Base-by-base conservation (phyloP, 345 rosid genomes). In the Acer campestre region DNA sequence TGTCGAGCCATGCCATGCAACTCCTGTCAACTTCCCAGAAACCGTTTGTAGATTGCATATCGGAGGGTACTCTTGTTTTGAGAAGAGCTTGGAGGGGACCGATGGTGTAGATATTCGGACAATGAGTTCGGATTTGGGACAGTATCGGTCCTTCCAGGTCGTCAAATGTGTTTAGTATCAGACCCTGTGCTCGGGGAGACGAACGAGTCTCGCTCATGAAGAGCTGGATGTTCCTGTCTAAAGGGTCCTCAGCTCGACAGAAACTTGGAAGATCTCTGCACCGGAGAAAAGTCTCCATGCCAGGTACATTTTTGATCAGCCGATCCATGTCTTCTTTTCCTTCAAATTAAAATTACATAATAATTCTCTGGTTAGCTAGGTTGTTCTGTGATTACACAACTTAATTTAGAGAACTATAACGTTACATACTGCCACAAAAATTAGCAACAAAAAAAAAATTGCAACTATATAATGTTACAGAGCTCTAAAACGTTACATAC, bases 131-230 rank as follows among this genome's bases (percentile, higher is more conserved):
- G 3, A 90, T 90, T 3, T 64, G 84, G 10, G 89, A 51, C 27
- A 94, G 53, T 46, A 88, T 86, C 6, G 87, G 84, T 25, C 55
- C 81, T 61, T 92, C 97, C 0, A 92, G 87, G 70, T 89, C 92
- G 71, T 89, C 90, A 20, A 90, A 83, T 0, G 92, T 90, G 91
- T 92, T 89, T 63, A 94, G 81, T 53, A 94, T 88, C 6, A 94
- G 74, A n/a, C 81, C 95, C 23, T 74, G 75, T 10, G 87, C 88
- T 63, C 25, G 44, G 1, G 81, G 40, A 79, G 80, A 77, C 62
- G 13, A 68, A 71, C 67, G 68, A 5, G 92, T 83, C 80, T 79
- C 77, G 10, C 68, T 75, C 4, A 56, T 72, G 1, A 83, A 2
- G 10, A 71, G 18, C 44, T 80, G 84, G 7, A 80, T 67, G 8